These are phyloP conservation scores for Trichosporon coremiiforme DNA, from an alignment of 1,284 basidiomycete genomes.

Conservation along the genomic window DNA sequence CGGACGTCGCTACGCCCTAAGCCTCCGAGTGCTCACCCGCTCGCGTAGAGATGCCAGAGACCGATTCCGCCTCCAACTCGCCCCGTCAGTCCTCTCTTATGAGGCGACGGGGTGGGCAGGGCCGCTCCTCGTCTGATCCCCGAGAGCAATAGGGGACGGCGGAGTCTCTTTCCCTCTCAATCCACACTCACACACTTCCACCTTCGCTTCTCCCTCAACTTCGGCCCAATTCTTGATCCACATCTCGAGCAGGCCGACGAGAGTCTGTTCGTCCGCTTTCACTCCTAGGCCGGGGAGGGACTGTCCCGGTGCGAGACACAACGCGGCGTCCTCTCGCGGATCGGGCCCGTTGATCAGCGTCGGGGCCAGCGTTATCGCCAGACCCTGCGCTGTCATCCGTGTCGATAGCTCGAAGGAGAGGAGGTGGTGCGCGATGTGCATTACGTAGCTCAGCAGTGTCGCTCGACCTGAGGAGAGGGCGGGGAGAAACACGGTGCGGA, in stretches of 20 bases:
- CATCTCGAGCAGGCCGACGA: slow-evolving; percentile 45
- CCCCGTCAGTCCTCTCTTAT: not conserved
- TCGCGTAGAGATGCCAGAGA: not conserved
- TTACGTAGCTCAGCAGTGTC: slow-evolving; percentile 33
- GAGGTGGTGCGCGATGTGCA: slow-evolving; percentile 37
- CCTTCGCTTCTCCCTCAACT: not conserved
- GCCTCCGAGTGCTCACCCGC: not conserved
- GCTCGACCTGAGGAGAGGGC: slow-evolving; percentile 24
- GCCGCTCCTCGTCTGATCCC: not conserved
- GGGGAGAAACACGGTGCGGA: slow-evolving; percentile 30
- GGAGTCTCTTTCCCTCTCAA: not conserved
- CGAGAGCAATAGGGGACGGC: not conserved
- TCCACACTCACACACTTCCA: not conserved
- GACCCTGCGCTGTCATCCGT: slow-evolving; percentile 40
- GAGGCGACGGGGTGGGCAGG: not conserved
- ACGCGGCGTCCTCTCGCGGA: slow-evolving; percentile 42
- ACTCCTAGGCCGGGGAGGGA: slow-evolving; percentile 20
- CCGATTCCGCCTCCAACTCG: not conserved
- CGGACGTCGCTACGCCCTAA: no score
- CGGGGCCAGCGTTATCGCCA: slow-evolving; percentile 48
- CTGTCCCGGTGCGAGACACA: slow-evolving; percentile 43
- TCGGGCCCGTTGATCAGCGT: slow-evolving; percentile 42
- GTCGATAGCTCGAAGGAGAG: slow-evolving; percentile 33
- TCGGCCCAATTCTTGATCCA: slow-evolving; percentile 37
- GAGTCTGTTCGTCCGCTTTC: slow-evolving; percentile 20